These are phyloP conservation scores for Alternaria ventricosa DNA, from an alignment of 2,329 filamentous ascomycete genomes.

Conservation along the genomic window DNA sequence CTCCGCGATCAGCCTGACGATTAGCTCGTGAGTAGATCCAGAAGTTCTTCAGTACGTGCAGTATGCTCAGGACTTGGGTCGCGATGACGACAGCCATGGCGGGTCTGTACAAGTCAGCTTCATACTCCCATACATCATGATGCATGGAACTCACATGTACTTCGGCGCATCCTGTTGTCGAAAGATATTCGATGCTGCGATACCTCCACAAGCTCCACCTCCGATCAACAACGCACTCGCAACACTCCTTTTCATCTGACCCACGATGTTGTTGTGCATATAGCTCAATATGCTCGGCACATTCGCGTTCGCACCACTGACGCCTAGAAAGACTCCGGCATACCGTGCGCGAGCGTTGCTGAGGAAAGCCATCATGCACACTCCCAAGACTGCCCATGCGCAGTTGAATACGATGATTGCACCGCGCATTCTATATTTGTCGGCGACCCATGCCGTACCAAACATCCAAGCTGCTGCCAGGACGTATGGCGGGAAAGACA, in stretches of 20 bases:
- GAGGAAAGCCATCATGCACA: constrained; percentile 57
- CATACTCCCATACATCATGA: no score
- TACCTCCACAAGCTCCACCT: constrained; percentile 26
- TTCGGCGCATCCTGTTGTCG: constrained; percentile 27
- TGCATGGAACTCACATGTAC: constrained; percentile 8
- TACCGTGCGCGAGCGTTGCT: constrained; percentile 20
- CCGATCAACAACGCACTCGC: constrained; percentile 32
- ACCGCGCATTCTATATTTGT: constrained; percentile 20
- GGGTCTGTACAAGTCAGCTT: neutral
- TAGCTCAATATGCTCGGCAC: constrained; percentile 24
- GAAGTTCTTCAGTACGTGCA: constrained; percentile 16
- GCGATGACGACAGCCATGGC: constrained; percentile 27
- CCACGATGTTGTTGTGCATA: constrained; percentile 37
- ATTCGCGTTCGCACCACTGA: constrained; percentile 24
- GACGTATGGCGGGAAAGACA: constrained; percentile 60
- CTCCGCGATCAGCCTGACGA: constrained; percentile 22
- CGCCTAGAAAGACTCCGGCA: constrained; percentile 25
- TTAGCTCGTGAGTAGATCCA: constrained; percentile 17
- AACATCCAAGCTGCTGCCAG: constrained; percentile 61
- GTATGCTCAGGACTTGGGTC: constrained; percentile 24
- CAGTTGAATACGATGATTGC: constrained; percentile 59
- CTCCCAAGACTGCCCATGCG: constrained; percentile 62
- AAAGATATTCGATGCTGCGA: constrained; percentile 28
- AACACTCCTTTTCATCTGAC: constrained; percentile 32
- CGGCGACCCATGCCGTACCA: constrained; percentile 59